Percentiles rank a stretch among this genome's conserved stretches.
phyloP scores from a whole-genome alignment of 371 early-diverging fungal species.

The Sporodiniella umbellata region DNA sequence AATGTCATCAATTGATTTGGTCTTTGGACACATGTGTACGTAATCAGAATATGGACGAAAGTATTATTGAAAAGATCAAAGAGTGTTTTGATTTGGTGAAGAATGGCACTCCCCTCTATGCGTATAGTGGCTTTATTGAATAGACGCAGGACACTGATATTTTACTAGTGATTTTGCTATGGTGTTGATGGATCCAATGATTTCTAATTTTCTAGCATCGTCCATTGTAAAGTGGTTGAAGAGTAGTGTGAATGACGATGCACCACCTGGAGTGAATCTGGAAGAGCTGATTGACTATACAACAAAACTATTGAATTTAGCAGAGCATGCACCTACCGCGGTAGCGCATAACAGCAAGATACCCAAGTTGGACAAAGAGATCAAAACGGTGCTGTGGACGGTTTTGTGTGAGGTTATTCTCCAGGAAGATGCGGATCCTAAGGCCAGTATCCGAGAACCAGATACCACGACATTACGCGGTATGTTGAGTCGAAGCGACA shows the following conservation, averaged over 20 bases:
- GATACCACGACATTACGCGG: conserved; percentile 5
- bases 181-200: conserved; percentile 59
- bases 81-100: conserved; percentile 62
- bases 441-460: conserved; percentile 8
- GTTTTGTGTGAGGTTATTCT: conserved; percentile 25
- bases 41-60: conserved; percentile 63
- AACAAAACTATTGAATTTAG: conserved; percentile 54
- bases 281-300: conserved; percentile 45
- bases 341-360: conserved; percentile 22
- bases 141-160: not conserved
- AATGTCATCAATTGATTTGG: conserved; percentile 64
- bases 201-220: conserved; percentile 49
- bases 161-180: conserved; percentile 57
- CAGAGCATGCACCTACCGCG: conserved; percentile 47
- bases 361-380: conserved; percentile 39
- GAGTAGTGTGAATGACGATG: conserved; percentile 28
- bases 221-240: conserved; percentile 37
- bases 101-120: conserved; percentile 55
- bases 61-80: conserved; percentile 59
- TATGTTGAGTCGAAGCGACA: conserved; percentile 37
- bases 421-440: conserved; percentile 26
- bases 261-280: conserved; percentile 17
- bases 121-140: conserved; percentile 34
- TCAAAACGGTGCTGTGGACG: conserved; percentile 33
- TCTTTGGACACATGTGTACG: conserved; percentile 66